Conservation (phyloP, 352 stramenopile genomes). For the Globisporangium sylvaticum region DNA sequence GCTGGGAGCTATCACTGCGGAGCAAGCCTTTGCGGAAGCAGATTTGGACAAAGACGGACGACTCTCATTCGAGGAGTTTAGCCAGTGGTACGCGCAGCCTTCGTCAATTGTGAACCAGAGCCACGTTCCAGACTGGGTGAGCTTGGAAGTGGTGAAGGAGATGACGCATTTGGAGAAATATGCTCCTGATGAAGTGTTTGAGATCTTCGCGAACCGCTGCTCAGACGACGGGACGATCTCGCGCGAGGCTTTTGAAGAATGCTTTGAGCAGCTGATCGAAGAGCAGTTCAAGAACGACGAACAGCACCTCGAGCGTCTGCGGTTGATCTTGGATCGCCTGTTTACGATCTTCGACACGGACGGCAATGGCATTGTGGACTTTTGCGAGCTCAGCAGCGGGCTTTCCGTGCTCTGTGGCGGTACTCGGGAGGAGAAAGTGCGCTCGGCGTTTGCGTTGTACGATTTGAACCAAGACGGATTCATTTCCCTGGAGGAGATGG, state of each 20-base stretch:
- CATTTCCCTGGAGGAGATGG: constrained; percentile 88
- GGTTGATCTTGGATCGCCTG: constrained; percentile 68
- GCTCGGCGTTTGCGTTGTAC: constrained; percentile 83
- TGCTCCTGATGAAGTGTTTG: constrained; percentile 79
- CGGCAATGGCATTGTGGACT: constrained; percentile 75
- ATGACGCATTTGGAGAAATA: constrained; percentile 85
- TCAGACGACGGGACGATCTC: constrained; percentile 74
- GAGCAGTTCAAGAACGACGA: constrained; percentile 75
- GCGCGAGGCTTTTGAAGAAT: constrained; percentile 78
- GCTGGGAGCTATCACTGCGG: constrained; percentile 66
- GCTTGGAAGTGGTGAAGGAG: constrained; percentile 73
- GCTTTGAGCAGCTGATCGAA: constrained; percentile 81
- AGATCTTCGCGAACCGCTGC: constrained; percentile 82
- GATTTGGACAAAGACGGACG: constrained; percentile 74
- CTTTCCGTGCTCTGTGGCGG: constrained; percentile 82
- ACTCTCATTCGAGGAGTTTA: constrained; percentile 84
- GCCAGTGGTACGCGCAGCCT: constrained; percentile 68
- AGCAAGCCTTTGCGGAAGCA: constrained; percentile 79
- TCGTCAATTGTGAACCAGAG: constrained; percentile 24
- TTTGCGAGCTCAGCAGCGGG: constrained; percentile 79
- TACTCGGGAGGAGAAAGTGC: constrained; percentile 78
- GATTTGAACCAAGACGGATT: constrained; percentile 84
- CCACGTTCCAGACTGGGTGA: constrained; percentile 59
- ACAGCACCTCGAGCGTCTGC: constrained; percentile 51
- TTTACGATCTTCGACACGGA: constrained; percentile 84